Conservation (phyloP, 2,329 filamentous ascomycete genomes). For the Alternaria viburni region DNA sequence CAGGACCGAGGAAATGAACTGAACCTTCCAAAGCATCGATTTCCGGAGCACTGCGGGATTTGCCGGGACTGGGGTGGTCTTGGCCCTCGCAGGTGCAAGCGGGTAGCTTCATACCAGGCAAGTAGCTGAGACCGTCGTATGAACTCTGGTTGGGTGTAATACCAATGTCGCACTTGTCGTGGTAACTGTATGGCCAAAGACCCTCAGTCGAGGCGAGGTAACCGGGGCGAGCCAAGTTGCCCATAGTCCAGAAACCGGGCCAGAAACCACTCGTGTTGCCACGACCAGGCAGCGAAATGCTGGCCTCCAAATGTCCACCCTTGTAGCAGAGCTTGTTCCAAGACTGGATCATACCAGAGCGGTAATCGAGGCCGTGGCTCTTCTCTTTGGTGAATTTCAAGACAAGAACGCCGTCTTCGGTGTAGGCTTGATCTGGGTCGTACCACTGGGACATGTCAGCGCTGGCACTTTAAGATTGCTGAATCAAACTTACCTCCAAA, state of each 20-base stretch:
- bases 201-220: constrained; percentile 74
- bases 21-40: constrained; percentile 77
- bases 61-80: constrained; percentile 71
- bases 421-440: constrained; percentile 70
- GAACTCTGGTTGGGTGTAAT: constrained; percentile 76
- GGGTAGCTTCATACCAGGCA: constrained; percentile 74
- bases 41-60: constrained; percentile 71
- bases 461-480: not conserved
- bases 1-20: constrained; percentile 59
- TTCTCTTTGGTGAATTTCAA: constrained; percentile 69
- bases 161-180: constrained; percentile 70
- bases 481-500: constrained; percentile 60
- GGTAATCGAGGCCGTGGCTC: constrained; percentile 70
- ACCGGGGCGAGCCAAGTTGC: constrained; percentile 72
- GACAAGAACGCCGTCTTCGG: constrained; percentile 66
- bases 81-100: constrained; percentile 69
- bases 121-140: constrained; percentile 67
- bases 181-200: constrained; percentile 76
- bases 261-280: constrained; percentile 74
- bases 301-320: constrained; percentile 72
- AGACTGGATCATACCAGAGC: constrained; percentile 76
- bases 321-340: constrained; percentile 79
- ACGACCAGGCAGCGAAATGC: constrained; percentile 70
- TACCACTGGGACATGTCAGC: constrained; percentile 62
- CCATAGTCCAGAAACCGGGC: constrained; percentile 80